Base-by-base conservation (phyloP, 2,329 filamentous ascomycete species). In the Monilinia laxa region DNA sequence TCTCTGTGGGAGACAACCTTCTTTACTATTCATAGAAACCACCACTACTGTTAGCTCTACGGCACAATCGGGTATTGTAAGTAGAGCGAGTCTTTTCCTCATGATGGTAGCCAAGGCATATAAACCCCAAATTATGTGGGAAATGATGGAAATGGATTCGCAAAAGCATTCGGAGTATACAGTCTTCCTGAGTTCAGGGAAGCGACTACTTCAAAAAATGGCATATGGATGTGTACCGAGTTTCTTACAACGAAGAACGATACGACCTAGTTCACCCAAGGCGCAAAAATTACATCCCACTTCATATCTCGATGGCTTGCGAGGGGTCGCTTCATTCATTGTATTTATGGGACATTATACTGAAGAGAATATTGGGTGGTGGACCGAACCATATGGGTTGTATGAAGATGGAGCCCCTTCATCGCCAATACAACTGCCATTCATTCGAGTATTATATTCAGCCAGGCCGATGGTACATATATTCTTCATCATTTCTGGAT, bases 401-500 rank as follows among this genome's bases (percentile, higher is more conserved):
- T 74, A 74, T 62, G 73, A 74, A 62, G 73, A 73, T 65, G 71
- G 71, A 58, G 75, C 73, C 6, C 76, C 77, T 54, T 73, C 79
- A 28, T 78, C 79, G 62, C 74, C 75, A n/a, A 69, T 83, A 25
- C 81, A 83, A 71, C 73, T 82, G 18, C 82, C 81, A 1, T 79
- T 80, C 62, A 16, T 81, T 10, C 78, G 81, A 64, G 74, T 82
- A 38, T 64, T 82, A 25, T 68, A 81, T 79, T 79, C 79, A 20
- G 81, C 81, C 23, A 77, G 79, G 23, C 80, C 81, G 11, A 81
- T 82, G 80, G 82, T 84, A 3, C 79, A 82, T 71, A 78, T 84
- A 57, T 83, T 84, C 73, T 83, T 83, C 73, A 78, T 83, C 70
- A 81, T 84, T 47, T 83, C 81, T 1, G 82, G 82, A 49, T 82